These are phyloP conservation scores for Auxenochlorella protothecoides DNA, from an alignment of 139 green algal genomes.

Conservation along the genomic window DNA sequence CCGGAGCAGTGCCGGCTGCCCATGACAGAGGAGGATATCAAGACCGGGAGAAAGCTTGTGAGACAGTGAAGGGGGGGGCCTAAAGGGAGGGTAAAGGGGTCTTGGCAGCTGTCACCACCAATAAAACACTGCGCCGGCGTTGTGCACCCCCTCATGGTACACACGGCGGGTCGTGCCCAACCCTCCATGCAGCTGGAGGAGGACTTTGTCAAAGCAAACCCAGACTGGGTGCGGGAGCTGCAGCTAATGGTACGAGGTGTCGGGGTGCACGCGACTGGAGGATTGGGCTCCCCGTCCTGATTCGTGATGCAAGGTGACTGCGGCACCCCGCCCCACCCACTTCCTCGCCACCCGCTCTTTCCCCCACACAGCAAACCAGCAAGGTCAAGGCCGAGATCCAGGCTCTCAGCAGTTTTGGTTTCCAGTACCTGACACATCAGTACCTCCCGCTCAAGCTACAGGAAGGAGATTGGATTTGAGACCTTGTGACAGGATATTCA, in stretches of 20 bases:
- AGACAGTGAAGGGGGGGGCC: neutral
- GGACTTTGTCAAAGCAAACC: slow-evolving; percentile 87
- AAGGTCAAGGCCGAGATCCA: slow-evolving; percentile 96
- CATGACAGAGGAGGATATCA: slow-evolving; percentile 88
- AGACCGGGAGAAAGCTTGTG: slow-evolving; percentile 67
- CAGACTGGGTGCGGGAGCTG: slow-evolving; percentile 88
- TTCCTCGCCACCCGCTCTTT: too few relatives aligned
- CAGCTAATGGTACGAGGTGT: slow-evolving; percentile 75
- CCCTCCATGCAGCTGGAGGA: slow-evolving; percentile 70
- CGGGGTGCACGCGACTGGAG: neutral
- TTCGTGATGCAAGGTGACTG: too few relatives aligned
- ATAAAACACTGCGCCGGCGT: too few relatives aligned
- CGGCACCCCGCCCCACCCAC: too few relatives aligned
- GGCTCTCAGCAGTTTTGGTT: slow-evolving; percentile 85
- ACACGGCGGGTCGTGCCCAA: too few relatives aligned
- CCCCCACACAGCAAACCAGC: slow-evolving; percentile 9
- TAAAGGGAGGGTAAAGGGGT: too few relatives aligned
- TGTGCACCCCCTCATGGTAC: too few relatives aligned
- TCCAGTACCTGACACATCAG: slow-evolving; percentile 74
- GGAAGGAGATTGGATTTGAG: slow-evolving; percentile 28
- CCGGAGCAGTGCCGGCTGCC: slow-evolving; percentile 84
- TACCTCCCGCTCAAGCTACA: slow-evolving; percentile 91
- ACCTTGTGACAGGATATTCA: neutral
- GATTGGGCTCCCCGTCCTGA: too few relatives aligned
- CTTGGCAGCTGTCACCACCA: too few relatives aligned